A percentile compares a stretch with the other conserved stretches of the same genome.
Conservation (phyloP, 106 monocot genomes). For the Xerophyta viscosa region DNA sequence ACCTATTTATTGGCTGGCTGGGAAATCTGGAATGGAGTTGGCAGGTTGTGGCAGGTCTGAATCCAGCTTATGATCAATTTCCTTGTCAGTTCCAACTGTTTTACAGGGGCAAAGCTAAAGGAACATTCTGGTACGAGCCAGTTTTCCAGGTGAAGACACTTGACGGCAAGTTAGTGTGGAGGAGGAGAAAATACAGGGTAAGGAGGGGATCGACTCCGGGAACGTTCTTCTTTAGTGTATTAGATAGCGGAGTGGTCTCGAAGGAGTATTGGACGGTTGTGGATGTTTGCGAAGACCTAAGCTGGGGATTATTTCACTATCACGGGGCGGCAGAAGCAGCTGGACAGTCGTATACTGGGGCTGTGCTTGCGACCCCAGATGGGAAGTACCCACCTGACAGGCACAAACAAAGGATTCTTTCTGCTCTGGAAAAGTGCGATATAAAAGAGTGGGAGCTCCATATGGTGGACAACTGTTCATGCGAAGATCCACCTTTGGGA, state of each 20-base stretch:
- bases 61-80: slow-evolving; percentile 94
- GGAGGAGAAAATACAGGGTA: slow-evolving; percentile 63
- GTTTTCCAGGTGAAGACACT: slow-evolving; percentile 78
- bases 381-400: slow-evolving; percentile 48
- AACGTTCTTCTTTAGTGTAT: slow-evolving; percentile 73
- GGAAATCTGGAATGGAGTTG: slow-evolving; percentile 78
- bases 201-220: slow-evolving; percentile 56
- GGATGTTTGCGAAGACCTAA: slow-evolving; percentile 72
- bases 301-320: slow-evolving; percentile 94
- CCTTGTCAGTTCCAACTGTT: slow-evolving; percentile 91
- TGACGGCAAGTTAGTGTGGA: slow-evolving; percentile 67
- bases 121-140: slow-evolving; percentile 90
- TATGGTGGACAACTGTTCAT: slow-evolving; percentile 63
- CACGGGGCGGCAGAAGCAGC: slow-evolving; percentile 75
- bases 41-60: slow-evolving; percentile 82
- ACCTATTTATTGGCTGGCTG: slow-evolving; percentile 89
- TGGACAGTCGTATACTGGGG: slow-evolving; percentile 71
- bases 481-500: slow-evolving; percentile 44
- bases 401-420: slow-evolving; percentile 29
- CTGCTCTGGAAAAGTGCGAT: slow-evolving; percentile 64
- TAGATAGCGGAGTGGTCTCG: slow-evolving; percentile 85
- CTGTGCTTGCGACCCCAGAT: slow-evolving; percentile 92
- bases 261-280: slow-evolving; percentile 91
- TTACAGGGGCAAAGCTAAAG: slow-evolving; percentile 77
- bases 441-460: slow-evolving; percentile 90